Conservation (phyloP, 306 rosid species). For the Lathyrus aphaca region DNA sequence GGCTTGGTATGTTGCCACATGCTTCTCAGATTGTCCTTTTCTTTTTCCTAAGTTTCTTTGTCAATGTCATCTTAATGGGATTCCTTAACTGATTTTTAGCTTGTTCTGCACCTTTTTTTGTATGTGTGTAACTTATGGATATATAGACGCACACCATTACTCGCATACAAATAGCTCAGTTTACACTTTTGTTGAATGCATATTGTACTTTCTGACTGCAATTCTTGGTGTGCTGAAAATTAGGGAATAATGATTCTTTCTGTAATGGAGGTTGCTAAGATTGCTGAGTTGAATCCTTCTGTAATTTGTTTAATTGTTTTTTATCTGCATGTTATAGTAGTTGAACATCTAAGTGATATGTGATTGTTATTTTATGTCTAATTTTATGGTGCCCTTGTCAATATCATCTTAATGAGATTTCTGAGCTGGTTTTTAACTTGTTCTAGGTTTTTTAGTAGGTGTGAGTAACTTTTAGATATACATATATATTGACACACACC, state of each 20-base stretch:
- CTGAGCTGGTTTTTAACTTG: neutral
- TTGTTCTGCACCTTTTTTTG: neutral
- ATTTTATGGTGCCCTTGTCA: neutral
- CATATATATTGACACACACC: neutral
- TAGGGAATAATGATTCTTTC: conserved; percentile 30
- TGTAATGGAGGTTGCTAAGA: conserved; percentile 65
- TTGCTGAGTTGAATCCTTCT: conserved; percentile 24
- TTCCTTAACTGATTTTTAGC: neutral
- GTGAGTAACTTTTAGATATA: neutral
- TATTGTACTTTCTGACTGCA: conserved; percentile 41
- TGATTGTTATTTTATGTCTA: neutral
- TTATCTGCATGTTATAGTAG: neutral
- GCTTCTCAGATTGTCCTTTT: neutral
- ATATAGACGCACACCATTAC: neutral
- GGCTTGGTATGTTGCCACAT: neutral
- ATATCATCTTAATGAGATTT: neutral
- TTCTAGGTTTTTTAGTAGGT: neutral
- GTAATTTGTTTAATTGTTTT: neutral
- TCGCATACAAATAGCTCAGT: neutral
- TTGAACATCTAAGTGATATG: neutral
- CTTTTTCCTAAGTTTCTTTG: neutral
- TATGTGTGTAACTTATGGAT: neutral
- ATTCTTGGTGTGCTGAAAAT: conserved; percentile 35
- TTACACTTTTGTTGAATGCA: neutral
- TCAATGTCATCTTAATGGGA: neutral